Evolutionary conservation across 345 rosid genomes (phyloP), one percentile per base, ranked within the genome.

Genomic region (Trapa incisa): DNA sequence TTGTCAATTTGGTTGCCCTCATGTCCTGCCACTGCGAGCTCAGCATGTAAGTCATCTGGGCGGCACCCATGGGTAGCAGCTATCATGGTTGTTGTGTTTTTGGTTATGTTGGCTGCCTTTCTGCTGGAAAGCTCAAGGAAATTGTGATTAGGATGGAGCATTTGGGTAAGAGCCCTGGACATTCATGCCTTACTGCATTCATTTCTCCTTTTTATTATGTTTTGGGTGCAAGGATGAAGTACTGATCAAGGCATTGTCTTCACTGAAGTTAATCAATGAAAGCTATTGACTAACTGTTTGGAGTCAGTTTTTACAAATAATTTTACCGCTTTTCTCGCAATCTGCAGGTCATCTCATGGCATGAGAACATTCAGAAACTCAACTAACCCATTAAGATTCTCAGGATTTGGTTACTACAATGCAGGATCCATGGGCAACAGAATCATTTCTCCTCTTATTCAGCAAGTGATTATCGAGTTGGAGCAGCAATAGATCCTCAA

Each of bases 341-440:
- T 4, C 54, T 76, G 77, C 87, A 92, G 97, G 85, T 89, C 65
- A 93, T 92, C 80, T 78, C 86, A 74, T 84, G 83, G n/a, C 96
- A 85, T 75, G 98, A 88, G 81, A 88, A 86, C 73, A 92, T 89
- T 74, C 91, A 84, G 68, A 82, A 81, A 75, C 91, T 89, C 61
- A 83, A 83, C 45, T 91, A 87, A 64, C 82, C 89, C 22, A 84
- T 89, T 29, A 81, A 69, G 71, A 86, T 74, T 69, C 96, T 89
- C 73, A 81, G 45, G 75, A 74, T 73, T 75, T 73, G 87, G 83
- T 67, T 89, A 61, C 70, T 54, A 65, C 87, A 71, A 54, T 89
- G 96, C 77, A 77, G 80, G 70, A 78, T 80, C 70, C 75, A 66
- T 61, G 77, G 78, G 64, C 58, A 84, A 82, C 71, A 72, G 68